Evolutionary conservation across 2,329 filamentous ascomycete genomes (phyloP), one percentile per base, ranked within the genome.

Genomic region (Fusarium armeniacum): DNA sequence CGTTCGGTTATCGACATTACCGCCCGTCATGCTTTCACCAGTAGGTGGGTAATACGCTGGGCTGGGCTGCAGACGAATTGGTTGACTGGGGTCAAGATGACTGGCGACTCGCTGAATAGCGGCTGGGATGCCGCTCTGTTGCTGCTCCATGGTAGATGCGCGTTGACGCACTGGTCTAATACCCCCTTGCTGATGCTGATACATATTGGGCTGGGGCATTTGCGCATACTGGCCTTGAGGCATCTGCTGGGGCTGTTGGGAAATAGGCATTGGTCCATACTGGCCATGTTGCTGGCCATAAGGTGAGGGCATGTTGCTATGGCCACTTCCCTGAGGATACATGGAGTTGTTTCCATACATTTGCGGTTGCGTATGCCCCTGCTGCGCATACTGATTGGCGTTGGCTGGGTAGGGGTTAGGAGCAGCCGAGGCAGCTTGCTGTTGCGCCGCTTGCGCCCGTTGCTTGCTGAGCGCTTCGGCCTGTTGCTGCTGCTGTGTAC

Each of bases 21-120:
- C 63, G 20, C 70, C 58, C 22, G 89, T 86, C 74, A 93, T 90
- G 12, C 93, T 93, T 70, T 98, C 95, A 9, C 92, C 90, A 3
- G 95, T 93, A 22, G 96, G 96, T 13, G 96, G 96, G 75, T 98
- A 99, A 80, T 99, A 99, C 3, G 96, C 96, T 7, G 96, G 96
- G 73, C 94, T 98, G 4, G 96, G 96, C 78, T 99, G 96, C 59
- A 98, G 82, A 51, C 96, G 89, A 75, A 99, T 98, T 0, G 96
- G 96, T 64, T 94, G 93, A 74, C 90, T 98, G 3, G 96, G 96
- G 76, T 99, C 96, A 45, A 99, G 87, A 80, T 98, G 95, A 78
- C 94, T 97, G 43, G 96, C 96, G 24, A 99, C 96, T 73, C 96
- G 88, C 80, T 99, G 96, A 62, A 99, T 93, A 5, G 94, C 91